phyloP scores from a whole-genome alignment of 108 stramenopile genomes.

The Seminavis robusta region DNA sequence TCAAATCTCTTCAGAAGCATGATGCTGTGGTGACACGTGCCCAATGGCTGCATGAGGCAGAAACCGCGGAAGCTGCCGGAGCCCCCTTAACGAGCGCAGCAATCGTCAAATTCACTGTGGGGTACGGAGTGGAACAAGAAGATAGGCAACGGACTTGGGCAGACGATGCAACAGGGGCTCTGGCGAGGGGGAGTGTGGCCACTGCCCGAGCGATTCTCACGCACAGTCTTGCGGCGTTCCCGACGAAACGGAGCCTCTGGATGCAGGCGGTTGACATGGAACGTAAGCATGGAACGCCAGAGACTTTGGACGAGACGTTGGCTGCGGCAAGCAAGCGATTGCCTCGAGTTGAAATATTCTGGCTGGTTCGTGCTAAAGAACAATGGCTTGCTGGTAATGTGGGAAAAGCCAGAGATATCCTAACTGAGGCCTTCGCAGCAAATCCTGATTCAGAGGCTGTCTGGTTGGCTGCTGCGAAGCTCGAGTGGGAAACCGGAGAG shows the following conservation, averaged over 20 bases:
- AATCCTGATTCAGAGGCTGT: constrained; percentile 95
- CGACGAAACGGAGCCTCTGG: constrained; percentile 84
- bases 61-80: constrained; percentile 75
- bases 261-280: constrained; percentile 92
- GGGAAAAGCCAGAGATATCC: constrained; percentile 84
- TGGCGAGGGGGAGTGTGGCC: constrained; percentile 60
- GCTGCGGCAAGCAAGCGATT: constrained; percentile 79
- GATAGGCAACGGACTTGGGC: constrained; percentile 94
- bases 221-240: constrained; percentile 74
- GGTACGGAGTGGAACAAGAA: constrained; percentile 89
- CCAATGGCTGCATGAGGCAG: constrained; percentile 91
- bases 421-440: constrained; percentile 89
- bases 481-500: constrained; percentile 97
- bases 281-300: constrained; percentile 65
- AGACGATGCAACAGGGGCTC: constrained; percentile 89
- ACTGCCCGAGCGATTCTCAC: constrained; percentile 89
- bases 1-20: constrained; percentile 55
- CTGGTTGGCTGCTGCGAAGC: constrained; percentile 95
- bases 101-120: constrained; percentile 81
- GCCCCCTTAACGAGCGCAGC: constrained; percentile 88
- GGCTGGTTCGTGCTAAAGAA: constrained; percentile 97
- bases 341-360: constrained; percentile 91
- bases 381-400: constrained; percentile 88
- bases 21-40: constrained; percentile 84
- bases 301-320: constrained; percentile 72